These are phyloP conservation scores for Cornus kousa DNA, from an alignment of 148 eudicot genomes.

Conservation along the genomic window DNA sequence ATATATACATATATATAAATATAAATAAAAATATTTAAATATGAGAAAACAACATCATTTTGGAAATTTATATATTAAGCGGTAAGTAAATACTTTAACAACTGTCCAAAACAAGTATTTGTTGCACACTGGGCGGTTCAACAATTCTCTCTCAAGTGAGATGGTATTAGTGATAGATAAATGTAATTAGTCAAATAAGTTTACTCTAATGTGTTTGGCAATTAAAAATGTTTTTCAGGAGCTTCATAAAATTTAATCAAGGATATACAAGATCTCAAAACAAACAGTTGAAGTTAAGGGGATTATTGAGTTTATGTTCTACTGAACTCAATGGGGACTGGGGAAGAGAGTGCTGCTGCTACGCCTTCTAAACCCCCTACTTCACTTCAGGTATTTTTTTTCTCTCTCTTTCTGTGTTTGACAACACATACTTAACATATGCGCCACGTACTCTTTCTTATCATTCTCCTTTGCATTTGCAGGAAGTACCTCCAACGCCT, in stretches of 20 bases:
- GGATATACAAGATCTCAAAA: neutral
- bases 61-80: too few relatives aligned
- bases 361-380: slow-evolving; percentile 60
- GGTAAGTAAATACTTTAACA: too few relatives aligned
- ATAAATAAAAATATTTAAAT: too few relatives aligned
- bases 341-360: slow-evolving; percentile 63
- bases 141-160: too few relatives aligned
- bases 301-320: neutral
- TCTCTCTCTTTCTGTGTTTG: slow-evolving; percentile 1
- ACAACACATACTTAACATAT: neutral
- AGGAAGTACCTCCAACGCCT: slow-evolving; percentile 63
- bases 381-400: slow-evolving; percentile 54
- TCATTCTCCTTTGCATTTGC: slow-evolving; percentile 21
- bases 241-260: neutral
- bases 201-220: slow-evolving; percentile 2
- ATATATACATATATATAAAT: too few relatives aligned
- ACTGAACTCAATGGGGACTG: slow-evolving; percentile 56
- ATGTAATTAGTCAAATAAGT: slow-evolving; percentile 1
- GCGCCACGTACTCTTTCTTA: neutral
- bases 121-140: too few relatives aligned
- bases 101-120: too few relatives aligned
- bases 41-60: too few relatives aligned
- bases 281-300: neutral
- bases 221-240: neutral
- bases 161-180: too few relatives aligned